phyloP scores from a whole-genome alignment of 1,139 yeast genomes.

The Debaryomycetaceae sp. region DNA sequence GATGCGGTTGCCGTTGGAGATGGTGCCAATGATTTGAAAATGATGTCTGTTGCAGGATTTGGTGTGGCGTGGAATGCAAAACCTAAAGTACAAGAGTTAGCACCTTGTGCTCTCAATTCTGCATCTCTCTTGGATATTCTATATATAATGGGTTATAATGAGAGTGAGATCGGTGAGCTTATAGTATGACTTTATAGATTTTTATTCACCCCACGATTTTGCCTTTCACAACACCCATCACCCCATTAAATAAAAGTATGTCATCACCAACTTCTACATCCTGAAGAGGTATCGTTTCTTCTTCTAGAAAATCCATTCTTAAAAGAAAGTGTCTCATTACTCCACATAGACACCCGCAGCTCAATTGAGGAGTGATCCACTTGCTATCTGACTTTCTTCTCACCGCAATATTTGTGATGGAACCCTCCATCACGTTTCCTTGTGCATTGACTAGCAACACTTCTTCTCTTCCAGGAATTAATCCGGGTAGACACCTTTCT shows the following conservation, averaged over 20 bases:
- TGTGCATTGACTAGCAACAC: slow-evolving; percentile 65
- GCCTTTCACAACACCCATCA: slow-evolving; percentile 77
- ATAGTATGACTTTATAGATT: slow-evolving; percentile 9
- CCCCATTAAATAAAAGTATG: slow-evolving; percentile 72
- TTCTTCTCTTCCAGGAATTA: slow-evolving; percentile 48
- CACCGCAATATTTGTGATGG: slow-evolving; percentile 79
- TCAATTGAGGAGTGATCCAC: slow-evolving; percentile 80
- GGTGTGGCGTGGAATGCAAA: slow-evolving; percentile 98
- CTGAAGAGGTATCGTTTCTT: slow-evolving; percentile 43
- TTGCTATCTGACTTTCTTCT: slow-evolving; percentile 35
- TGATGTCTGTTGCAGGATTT: slow-evolving; percentile 91
- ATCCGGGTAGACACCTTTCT: slow-evolving; percentile 37
- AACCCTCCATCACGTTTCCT: slow-evolving; percentile 72
- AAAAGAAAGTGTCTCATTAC: slow-evolving; percentile 69
- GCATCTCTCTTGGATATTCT: slow-evolving; percentile 65
- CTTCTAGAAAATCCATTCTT: slow-evolving; percentile 51
- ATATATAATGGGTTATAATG: slow-evolving; percentile 76
- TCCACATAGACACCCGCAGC: slow-evolving; percentile 84
- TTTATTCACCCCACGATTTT: slow-evolving; percentile 22
- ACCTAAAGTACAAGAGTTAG: slow-evolving; percentile 78
- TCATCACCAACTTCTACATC: slow-evolving; percentile 60
- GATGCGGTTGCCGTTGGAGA: slow-evolving; percentile 89
- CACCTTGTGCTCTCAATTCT: slow-evolving; percentile 80
- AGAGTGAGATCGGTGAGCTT: slow-evolving; percentile 46
- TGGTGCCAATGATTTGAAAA: slow-evolving; percentile 91